These are phyloP conservation scores for Populus trichocarpa DNA, from an alignment of 441 rosid species.

Conservation along the genomic window DNA sequence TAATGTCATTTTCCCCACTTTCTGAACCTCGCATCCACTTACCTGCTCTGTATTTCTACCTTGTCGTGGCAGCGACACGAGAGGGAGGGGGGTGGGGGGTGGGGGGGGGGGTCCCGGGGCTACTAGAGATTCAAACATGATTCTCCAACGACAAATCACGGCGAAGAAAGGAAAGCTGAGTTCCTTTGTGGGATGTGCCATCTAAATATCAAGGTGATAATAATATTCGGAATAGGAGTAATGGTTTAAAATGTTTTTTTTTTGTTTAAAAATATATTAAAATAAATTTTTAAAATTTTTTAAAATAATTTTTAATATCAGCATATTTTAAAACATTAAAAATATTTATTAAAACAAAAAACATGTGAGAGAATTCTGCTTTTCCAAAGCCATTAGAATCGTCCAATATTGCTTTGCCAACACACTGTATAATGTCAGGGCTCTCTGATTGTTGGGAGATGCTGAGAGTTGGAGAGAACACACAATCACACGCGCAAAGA, in stretches of 20 bases:
- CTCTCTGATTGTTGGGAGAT: background rate
- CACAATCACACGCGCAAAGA: background rate
- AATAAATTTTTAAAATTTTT: no score
- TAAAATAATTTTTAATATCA: no score
- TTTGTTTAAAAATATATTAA: no score
- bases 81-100: background rate
- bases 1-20: background rate
- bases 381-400: background rate
- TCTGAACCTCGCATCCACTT: background rate
- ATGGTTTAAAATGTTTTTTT: no score
- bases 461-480: background rate
- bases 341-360: no score
- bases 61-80: background rate
- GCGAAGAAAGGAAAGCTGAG: background rate
- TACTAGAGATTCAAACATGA: background rate
- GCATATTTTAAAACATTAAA: no score
- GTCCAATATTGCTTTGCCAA: background rate
- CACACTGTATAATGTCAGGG: background rate
- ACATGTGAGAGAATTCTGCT: background rate
- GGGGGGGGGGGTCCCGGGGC: background rate
- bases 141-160: background rate
- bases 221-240: no score
- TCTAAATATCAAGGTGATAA: background rate
- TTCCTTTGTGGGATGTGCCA: background rate
- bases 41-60: background rate